Percentiles rank a stretch among this genome's conserved stretches.
These are phyloP conservation scores for Aspergillus sclerotiicarbonarius DNA, from an alignment of 495 filamentous ascomycete species.

Conservation along the genomic window DNA sequence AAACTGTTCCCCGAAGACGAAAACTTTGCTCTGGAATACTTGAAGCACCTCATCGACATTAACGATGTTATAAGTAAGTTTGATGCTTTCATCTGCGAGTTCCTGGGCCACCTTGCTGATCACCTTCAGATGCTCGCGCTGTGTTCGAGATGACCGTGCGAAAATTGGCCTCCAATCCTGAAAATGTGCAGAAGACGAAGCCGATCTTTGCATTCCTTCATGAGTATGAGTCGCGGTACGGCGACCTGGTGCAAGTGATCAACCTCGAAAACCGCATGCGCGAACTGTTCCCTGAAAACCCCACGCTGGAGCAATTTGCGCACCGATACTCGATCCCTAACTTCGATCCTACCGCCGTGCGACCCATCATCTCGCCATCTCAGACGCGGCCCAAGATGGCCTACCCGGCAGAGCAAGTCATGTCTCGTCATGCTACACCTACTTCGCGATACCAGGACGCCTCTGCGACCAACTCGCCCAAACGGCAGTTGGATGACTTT, in stretches of 20 bases:
- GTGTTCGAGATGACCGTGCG: slow-evolving; percentile 91
- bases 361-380: slow-evolving; percentile 76
- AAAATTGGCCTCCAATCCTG: slow-evolving; percentile 68
- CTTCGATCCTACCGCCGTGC: slow-evolving; percentile 75
- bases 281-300: slow-evolving; percentile 86
- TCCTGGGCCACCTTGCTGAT: slow-evolving; percentile 18
- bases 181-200: slow-evolving; percentile 71
- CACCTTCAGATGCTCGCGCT: slow-evolving; percentile 73
- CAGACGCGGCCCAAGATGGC: slow-evolving; percentile 66
- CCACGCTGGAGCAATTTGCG: slow-evolving; percentile 69
- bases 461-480: slow-evolving; percentile 67
- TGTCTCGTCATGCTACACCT: slow-evolving; percentile 56
- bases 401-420: slow-evolving; percentile 25
- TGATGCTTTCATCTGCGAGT: background rate
- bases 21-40: slow-evolving; percentile 84
- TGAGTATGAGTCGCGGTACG: slow-evolving; percentile 90
- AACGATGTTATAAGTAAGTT: slow-evolving; percentile 90
- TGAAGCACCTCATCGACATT: slow-evolving; percentile 87
- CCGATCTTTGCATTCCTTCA: slow-evolving; percentile 87
- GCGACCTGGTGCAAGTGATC: slow-evolving; percentile 81
- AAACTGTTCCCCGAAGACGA: slow-evolving; percentile 92
- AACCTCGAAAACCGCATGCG: slow-evolving; percentile 91
- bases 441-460: slow-evolving; percentile 46
- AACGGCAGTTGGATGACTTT: slow-evolving; percentile 72
- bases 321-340: slow-evolving; percentile 65